phyloP scores from a whole-genome alignment of 2,329 filamentous ascomycete genomes.

The Fusarium torreyae region DNA sequence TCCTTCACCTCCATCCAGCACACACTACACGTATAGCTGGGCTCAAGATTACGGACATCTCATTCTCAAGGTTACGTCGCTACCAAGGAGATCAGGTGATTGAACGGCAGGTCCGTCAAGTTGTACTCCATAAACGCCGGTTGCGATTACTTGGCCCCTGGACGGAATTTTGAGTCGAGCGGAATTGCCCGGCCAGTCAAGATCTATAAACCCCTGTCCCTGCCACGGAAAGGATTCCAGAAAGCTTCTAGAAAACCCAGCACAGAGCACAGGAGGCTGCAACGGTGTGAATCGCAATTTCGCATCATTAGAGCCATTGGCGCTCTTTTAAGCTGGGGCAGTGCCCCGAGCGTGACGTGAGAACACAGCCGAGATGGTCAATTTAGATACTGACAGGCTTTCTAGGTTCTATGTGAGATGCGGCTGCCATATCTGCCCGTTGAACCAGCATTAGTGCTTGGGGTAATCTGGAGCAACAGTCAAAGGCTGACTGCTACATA shows the following conservation, averaged over 20 bases:
- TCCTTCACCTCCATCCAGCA: slow-evolving; percentile 14
- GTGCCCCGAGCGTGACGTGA: slow-evolving; percentile 38
- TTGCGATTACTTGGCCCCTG: slow-evolving; percentile 37
- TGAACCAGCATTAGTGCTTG: slow-evolving; percentile 30
- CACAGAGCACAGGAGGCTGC: slow-evolving; percentile 28
- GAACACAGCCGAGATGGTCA: slow-evolving; percentile 28
- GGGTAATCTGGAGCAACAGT: slow-evolving; percentile 35
- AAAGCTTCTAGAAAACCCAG: slow-evolving; percentile 51
- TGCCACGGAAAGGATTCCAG: slow-evolving; percentile 43
- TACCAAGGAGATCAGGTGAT: slow-evolving; percentile 26
- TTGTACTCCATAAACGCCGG: slow-evolving; percentile 23
- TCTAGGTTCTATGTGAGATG: slow-evolving; percentile 22
- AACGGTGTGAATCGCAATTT: slow-evolving; percentile 45
- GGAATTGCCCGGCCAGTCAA: slow-evolving; percentile 41
- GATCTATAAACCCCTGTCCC: slow-evolving; percentile 29
- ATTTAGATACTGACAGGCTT: slow-evolving; percentile 27
- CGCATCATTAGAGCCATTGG: slow-evolving; percentile 36
- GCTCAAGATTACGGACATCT: slow-evolving; percentile 23
- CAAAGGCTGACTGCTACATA: slow-evolving; percentile 15
- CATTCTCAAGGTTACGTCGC: slow-evolving; percentile 15
- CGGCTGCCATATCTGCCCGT: slow-evolving; percentile 29
- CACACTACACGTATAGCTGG: neutral
- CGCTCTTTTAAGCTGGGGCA: slow-evolving; percentile 25
- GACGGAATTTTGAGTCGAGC: slow-evolving; percentile 50
- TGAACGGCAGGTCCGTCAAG: slow-evolving; percentile 23